Evolutionary conservation across 1,139 yeast species (phyloP).

Genomic region (Candida freyschussii): DNA sequence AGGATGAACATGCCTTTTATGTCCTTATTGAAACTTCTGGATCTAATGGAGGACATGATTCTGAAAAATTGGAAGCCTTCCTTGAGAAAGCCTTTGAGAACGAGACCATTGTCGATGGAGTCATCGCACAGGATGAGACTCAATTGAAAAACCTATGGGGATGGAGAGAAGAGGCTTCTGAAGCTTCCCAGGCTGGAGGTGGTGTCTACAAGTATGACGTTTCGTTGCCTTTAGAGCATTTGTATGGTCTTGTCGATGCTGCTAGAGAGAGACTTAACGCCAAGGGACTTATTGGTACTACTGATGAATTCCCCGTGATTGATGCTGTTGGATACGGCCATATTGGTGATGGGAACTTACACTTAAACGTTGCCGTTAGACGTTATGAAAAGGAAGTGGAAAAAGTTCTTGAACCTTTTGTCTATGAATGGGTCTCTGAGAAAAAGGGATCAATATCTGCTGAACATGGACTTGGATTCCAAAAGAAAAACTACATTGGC

Average conservation of each 20-base stretch:
- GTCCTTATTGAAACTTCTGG: constrained; percentile 92
- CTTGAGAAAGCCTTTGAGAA: constrained; percentile 81
- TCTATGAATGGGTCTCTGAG: constrained; percentile 82
- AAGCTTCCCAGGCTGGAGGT: constrained; percentile 78
- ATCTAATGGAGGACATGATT: constrained; percentile 81
- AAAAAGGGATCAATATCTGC: constrained; percentile 87
- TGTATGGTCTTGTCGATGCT: constrained; percentile 78
- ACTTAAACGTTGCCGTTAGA: constrained; percentile 87
- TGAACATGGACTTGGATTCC: constrained; percentile 96
- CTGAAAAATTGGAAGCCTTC: constrained; percentile 71
- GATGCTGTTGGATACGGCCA: constrained; percentile 94
- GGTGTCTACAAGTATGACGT: constrained; percentile 98
- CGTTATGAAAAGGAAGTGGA: constrained; percentile 75
- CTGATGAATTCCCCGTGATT: constrained; percentile 71
- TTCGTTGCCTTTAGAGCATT: constrained; percentile 73
- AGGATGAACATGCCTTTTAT: constrained; percentile 77
- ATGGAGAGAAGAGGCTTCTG: constrained; percentile 94
- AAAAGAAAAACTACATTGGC: constrained; percentile 81
- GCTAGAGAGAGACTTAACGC: constrained; percentile 53
- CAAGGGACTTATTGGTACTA: constrained; percentile 57
- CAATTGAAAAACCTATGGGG: constrained; percentile 82
- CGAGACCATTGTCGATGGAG: constrained; percentile 84
- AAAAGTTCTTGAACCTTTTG: constrained; percentile 79
- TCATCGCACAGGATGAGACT: constrained; percentile 91
- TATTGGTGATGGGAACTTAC: constrained; percentile 93